A percentile compares a stretch with the other conserved stretches of the same genome.
Evolutionary conservation across 2,329 filamentous ascomycete genomes (phyloP).

Genomic region (Stagonosporopsis vannaccii): DNA sequence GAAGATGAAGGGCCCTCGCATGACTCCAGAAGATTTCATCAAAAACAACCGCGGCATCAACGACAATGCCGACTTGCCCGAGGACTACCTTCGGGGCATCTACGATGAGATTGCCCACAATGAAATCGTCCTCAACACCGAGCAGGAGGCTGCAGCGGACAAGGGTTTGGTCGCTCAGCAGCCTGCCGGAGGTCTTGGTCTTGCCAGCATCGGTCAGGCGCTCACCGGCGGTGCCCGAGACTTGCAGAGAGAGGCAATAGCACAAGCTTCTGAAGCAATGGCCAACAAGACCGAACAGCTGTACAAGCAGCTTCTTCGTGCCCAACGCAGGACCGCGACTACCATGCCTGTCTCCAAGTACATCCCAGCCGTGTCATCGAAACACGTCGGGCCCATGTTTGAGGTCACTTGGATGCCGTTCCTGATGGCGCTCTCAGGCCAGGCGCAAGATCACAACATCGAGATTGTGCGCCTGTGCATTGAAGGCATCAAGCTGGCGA

Average conservation of each 20-base stretch:
- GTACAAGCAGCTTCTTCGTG: conserved; percentile 91
- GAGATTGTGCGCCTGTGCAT: conserved; percentile 92
- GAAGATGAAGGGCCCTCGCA: conserved; percentile 80
- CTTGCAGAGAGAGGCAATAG: conserved; percentile 88
- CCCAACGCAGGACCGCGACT: conserved; percentile 80
- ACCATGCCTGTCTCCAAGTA: conserved; percentile 74
- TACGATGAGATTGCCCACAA: conserved; percentile 91
- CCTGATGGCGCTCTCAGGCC: conserved; percentile 89
- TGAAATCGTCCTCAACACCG: conserved; percentile 93
- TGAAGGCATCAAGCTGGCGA: conserved; percentile 93
- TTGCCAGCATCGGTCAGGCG: conserved; percentile 84
- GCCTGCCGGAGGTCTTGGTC: conserved; percentile 68
- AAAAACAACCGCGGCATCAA: conserved; percentile 99
- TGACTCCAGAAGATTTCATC: conserved; percentile 98
- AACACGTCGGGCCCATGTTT: conserved; percentile 97
- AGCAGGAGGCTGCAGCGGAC: conserved; percentile 87
- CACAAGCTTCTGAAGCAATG: conserved; percentile 96
- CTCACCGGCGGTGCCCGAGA: conserved; percentile 93
- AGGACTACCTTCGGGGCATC: conserved; percentile 88
- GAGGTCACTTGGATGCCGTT: conserved; percentile 99
- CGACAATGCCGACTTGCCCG: conserved; percentile 89
- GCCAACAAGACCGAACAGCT: conserved; percentile 79
- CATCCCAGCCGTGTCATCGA: conserved; percentile 91
- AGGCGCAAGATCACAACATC: conserved; percentile 92
- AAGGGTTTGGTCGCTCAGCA: conserved; percentile 67